Conservation (phyloP, 2,329 filamentous ascomycete genomes). For the Biscogniauxia sp. region DNA sequence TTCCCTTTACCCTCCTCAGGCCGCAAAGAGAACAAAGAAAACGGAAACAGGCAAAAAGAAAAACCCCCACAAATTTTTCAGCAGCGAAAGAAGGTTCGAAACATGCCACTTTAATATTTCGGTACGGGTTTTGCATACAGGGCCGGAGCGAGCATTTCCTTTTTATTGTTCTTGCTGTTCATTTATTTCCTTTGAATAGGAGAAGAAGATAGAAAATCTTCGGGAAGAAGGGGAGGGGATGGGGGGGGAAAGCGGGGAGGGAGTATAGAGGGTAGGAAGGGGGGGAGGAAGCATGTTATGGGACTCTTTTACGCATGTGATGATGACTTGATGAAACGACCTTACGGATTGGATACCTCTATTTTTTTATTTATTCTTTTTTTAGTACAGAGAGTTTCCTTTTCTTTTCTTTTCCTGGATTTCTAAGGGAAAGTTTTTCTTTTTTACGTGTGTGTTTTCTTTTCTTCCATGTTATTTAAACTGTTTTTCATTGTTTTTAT, state of each 20-base stretch:
- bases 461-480: slow-evolving; percentile 2
- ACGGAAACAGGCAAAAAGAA: background rate
- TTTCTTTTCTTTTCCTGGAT: background rate
- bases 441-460: background rate
- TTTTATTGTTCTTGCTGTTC: background rate
- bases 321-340: background rate
- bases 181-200: background rate
- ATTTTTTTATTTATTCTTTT: slow-evolving; percentile 5
- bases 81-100: slow-evolving; percentile 2
- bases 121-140: slow-evolving; percentile 17
- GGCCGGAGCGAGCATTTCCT: slow-evolving; percentile 20
- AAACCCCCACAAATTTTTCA: background rate
- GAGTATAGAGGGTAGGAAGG: background rate
- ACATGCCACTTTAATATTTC: too few species aligned
- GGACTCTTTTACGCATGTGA: background rate
- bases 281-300: background rate
- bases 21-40: background rate
- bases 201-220: background rate
- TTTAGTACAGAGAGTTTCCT: slow-evolving; percentile 1
- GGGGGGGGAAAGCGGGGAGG: too few species aligned
- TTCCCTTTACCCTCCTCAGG: too few species aligned
- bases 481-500: background rate
- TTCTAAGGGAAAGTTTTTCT: too few species aligned
- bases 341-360: background rate
- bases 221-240: background rate